phyloP scores from a whole-genome alignment of 1,284 basidiomycete species.

The Pulchroboletus neoregius region DNA sequence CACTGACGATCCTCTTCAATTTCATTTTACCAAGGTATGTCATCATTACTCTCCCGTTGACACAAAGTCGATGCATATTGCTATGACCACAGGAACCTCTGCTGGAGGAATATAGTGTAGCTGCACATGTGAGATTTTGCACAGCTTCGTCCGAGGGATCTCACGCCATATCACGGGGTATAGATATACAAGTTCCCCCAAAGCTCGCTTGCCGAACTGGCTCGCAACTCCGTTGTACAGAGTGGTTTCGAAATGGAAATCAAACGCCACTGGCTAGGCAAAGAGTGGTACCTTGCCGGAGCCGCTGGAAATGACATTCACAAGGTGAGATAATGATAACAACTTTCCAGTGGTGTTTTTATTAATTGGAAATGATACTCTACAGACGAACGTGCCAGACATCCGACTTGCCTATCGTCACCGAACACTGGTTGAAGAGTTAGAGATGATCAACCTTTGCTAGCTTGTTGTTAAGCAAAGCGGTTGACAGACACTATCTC shows the following conservation, averaged over 20 bases:
- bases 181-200: slow-evolving; percentile 91
- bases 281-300: slow-evolving; percentile 87
- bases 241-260: slow-evolving; percentile 99
- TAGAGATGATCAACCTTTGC: slow-evolving; percentile 57
- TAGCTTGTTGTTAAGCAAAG: slow-evolving; percentile 9
- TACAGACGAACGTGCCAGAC: slow-evolving; percentile 94
- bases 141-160: background rate
- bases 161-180: slow-evolving; percentile 2
- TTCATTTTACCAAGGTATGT: slow-evolving; percentile 90
- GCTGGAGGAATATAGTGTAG: slow-evolving; percentile 96
- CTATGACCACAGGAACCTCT: slow-evolving; percentile 72
- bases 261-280: slow-evolving; percentile 95
- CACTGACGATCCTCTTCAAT: slow-evolving; percentile 93
- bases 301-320: slow-evolving; percentile 88
- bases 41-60: background rate
- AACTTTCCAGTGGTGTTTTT: slow-evolving; percentile 10
- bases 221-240: slow-evolving; percentile 94
- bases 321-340: slow-evolving; percentile 52
- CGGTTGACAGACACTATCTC: background rate
- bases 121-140: slow-evolving; percentile 74
- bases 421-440: slow-evolving; percentile 83
- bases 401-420: slow-evolving; percentile 87
- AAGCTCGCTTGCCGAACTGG: slow-evolving; percentile 83
- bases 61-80: background rate
- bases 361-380: slow-evolving; percentile 9